These are phyloP conservation scores for Quercus engelmannii DNA, from an alignment of 306 rosid genomes.

Conservation along the genomic window DNA sequence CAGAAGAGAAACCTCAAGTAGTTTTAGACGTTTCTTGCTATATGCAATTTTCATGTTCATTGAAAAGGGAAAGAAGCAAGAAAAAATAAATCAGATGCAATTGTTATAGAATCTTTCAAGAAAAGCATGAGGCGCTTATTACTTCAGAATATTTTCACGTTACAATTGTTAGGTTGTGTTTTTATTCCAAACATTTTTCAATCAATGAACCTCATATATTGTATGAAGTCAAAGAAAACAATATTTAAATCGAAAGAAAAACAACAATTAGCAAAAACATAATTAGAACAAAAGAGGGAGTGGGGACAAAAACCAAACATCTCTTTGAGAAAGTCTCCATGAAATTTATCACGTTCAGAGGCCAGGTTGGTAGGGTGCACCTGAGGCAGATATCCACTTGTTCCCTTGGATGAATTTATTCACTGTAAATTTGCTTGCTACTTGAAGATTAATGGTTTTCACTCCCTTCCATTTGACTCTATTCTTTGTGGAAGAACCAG, in stretches of 20 bases:
- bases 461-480: conserved; percentile 80
- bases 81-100: no score
- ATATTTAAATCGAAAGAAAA: neutral
- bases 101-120: no score
- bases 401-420: conserved; percentile 48
- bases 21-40: no score
- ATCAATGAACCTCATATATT: neutral
- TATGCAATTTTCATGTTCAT: no score
- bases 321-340: neutral
- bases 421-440: conserved; percentile 47
- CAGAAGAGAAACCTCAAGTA: no score
- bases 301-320: neutral
- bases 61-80: no score
- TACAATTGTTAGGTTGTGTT: neutral
- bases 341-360: conserved; percentile 25
- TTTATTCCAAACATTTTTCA: neutral
- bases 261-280: neutral
- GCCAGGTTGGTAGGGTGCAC: conserved; percentile 31
- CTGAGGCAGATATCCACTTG: conserved; percentile 46
- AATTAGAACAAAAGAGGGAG: neutral
- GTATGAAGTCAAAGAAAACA: neutral
- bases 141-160: no score
- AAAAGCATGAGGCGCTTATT: no score
- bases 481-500: conserved; percentile 53
- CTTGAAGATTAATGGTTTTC: conserved; percentile 32